phyloP scores from a whole-genome alignment of 805 yeast genomes.

The Saturnispora quitensis region DNA sequence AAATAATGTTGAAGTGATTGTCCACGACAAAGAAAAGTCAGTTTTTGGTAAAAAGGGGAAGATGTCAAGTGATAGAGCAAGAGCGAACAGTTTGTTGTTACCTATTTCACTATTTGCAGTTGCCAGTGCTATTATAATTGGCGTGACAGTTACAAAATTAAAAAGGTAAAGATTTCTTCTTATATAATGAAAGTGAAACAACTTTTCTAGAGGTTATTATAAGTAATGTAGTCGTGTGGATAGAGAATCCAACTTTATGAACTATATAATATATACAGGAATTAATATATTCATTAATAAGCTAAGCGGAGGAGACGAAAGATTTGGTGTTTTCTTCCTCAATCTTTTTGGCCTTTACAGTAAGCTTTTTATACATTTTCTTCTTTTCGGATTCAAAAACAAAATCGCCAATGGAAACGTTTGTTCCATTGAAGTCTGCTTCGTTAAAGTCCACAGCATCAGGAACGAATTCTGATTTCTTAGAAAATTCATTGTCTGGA shows the following conservation, averaged over 20 bases:
- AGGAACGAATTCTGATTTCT: constrained; percentile 56
- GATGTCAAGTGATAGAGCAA: not conserved
- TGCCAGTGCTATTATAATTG: constrained; percentile 50
- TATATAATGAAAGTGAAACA: not conserved
- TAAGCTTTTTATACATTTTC: constrained; percentile 38
- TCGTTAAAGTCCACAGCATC: constrained; percentile 57
- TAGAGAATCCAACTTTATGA: not conserved
- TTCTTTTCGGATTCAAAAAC: constrained; percentile 38
- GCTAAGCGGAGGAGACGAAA: not conserved
- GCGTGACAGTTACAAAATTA: constrained; percentile 29
- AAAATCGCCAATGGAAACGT: constrained; percentile 45
- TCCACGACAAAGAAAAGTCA: constrained; percentile 55
- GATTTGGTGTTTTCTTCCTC: constrained; percentile 16
- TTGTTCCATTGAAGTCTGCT: constrained; percentile 48
- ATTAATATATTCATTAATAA: not conserved
- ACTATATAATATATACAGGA: constrained; percentile 3
- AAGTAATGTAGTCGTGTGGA: not conserved
- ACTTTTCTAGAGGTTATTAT: not conserved
- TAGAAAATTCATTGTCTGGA: constrained; percentile 29
- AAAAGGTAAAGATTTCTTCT: not conserved
- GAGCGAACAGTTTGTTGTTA: constrained; percentile 28
- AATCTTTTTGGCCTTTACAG: constrained; percentile 23
- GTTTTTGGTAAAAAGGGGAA: constrained; percentile 10
- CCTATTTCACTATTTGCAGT: constrained; percentile 54
- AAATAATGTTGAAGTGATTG: constrained; percentile 61